These are phyloP conservation scores for Mortierella alpina DNA, from an alignment of 192 early-diverging fungal species.

Conservation along the genomic window DNA sequence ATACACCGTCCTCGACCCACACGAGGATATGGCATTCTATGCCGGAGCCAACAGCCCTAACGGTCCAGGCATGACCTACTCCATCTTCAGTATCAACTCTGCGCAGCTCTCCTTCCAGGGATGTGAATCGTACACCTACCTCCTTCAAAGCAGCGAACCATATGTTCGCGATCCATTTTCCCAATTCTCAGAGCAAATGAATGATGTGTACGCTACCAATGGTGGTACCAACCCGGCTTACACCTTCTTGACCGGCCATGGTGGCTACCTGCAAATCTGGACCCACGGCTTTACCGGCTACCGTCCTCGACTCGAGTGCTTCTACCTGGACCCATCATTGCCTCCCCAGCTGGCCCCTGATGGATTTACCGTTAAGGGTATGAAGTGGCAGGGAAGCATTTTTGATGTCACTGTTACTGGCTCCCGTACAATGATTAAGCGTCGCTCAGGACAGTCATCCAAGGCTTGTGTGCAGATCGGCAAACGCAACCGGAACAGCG, in stretches of 20 bases:
- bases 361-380: conserved; percentile 39
- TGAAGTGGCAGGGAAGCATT: conserved; percentile 53
- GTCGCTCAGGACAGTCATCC: conserved; percentile 25
- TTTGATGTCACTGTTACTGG: conserved; percentile 48
- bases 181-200: conserved; percentile 50
- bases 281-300: conserved; percentile 52
- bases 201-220: conserved; percentile 40
- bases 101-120: conserved; percentile 42
- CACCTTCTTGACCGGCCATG: conserved; percentile 52
- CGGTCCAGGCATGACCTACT: conserved; percentile 53
- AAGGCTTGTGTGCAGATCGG: conserved; percentile 39
- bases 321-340: conserved; percentile 47
- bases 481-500: conserved; percentile 40
- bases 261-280: conserved; percentile 51
- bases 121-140: conserved; percentile 47
- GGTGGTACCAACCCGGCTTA: conserved; percentile 53
- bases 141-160: conserved; percentile 46
- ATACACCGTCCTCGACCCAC: conserved; percentile 19
- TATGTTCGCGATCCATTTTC: conserved; percentile 46
- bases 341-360: conserved; percentile 49
- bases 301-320: conserved; percentile 43
- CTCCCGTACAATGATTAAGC: conserved; percentile 19
- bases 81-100: conserved; percentile 50
- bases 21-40: conserved; percentile 38
- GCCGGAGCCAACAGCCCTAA: conserved; percentile 51